Evolutionary conservation across 108 stramenopile genomes (phyloP), one percentile per base, ranked within the genome.

Genomic region (Asterionellopsis glacialis): DNA sequence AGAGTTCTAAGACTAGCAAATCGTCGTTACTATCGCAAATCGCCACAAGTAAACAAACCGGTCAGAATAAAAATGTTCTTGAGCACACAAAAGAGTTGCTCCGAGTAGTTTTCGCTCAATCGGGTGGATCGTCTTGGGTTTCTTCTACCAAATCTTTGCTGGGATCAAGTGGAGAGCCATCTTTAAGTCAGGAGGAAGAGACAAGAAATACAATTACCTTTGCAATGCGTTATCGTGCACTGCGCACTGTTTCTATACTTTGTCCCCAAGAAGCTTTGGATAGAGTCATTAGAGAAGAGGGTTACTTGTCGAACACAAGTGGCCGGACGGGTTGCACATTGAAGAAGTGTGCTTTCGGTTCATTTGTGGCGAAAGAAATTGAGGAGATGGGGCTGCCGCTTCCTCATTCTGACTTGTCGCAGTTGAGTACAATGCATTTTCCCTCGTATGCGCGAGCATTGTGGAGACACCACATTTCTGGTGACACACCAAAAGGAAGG

Each of bases 371-470:
- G 9, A 88, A 84, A 61, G 92, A 93, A 70, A 76, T 87, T 45
- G 92, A 93, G 73, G 83, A 85, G 49, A 90, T 93, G 88, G 88
- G 88, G 3, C 74, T 93, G 9, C 69, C 92, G 19, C 63, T 93
- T 27, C 88, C 92, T 48, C 84, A 87, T 68, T 86, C 87, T 18
- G 83, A 93, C 61, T 69, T 93, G 41, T 47, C 66, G 5, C 86
- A 86, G 50, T 48, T 93, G 55, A 84, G 86, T 45, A 52, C 74
- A 10, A 93, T 88, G 75, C 79, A 89, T 45, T 88, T 85, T 50
- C 68, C 84, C 24, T 93, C 92, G 0, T 93, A 80, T 66, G 84
- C 88, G 24, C 68, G 92, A 15, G 80, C 92, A 10, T 62, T 93
- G 15, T 89, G 92, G 88, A 74, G 87, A 18, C 74, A 93, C 54